phyloP scores from a whole-genome alignment of 768 basidiomycete genomes.

The Collybia sp. region DNA sequence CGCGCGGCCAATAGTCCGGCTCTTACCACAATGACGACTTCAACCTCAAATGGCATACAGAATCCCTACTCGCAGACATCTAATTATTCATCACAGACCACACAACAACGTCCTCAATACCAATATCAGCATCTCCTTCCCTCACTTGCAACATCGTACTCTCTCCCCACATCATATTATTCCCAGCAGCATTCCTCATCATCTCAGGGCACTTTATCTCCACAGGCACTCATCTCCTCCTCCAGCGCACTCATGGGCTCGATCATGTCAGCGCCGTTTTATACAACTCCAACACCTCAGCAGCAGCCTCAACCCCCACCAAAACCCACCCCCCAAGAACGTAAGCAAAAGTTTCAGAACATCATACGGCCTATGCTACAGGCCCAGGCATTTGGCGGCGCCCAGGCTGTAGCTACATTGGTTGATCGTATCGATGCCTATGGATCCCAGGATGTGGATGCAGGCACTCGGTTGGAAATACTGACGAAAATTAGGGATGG shows the following conservation, averaged over 20 bases:
- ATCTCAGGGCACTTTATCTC: constrained; percentile 64
- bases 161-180: constrained; percentile 13
- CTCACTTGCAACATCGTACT: constrained; percentile 5
- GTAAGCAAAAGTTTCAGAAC: constrained; percentile 47
- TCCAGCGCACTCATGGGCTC: constrained; percentile 39
- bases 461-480: constrained; percentile 64
- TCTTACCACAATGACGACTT: constrained; percentile 52
- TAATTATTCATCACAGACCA: constrained; percentile 30
- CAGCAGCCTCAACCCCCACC: constrained; percentile 18
- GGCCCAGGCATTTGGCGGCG: constrained; percentile 59
- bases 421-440: constrained; percentile 54
- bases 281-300: constrained; percentile 18
- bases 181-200: constrained; percentile 25
- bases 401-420: constrained; percentile 61
- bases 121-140: constrained; percentile 24
- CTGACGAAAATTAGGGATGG: constrained; percentile 78
- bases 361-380: constrained; percentile 54
- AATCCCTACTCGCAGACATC: constrained; percentile 34
- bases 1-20: constrained; percentile 43
- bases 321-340: constrained; percentile 42
- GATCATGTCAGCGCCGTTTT: constrained; percentile 26
- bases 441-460: constrained; percentile 61
- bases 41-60: constrained; percentile 33
- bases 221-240: constrained; percentile 63
- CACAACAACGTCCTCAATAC: constrained; percentile 28